These are phyloP conservation scores for Knufia petricola DNA, from an alignment of 2,329 filamentous ascomycete genomes.

Conservation along the genomic window DNA sequence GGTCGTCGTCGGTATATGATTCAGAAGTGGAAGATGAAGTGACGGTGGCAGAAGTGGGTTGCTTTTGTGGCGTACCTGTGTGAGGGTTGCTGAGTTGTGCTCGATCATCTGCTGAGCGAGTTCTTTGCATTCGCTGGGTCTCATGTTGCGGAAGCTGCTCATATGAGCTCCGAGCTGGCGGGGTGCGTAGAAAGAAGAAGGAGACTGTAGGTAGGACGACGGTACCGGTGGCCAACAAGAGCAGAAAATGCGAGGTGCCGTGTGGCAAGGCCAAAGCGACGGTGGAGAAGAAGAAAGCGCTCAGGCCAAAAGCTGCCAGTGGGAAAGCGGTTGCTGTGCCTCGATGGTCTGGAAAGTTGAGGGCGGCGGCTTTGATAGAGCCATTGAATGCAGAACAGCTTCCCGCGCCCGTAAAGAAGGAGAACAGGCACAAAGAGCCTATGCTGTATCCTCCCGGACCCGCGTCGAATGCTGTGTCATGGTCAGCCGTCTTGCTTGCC, in stretches of 20 bases:
- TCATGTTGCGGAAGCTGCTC: conserved; percentile 32
- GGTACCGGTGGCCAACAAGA: conserved; percentile 72
- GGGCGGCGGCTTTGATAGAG: conserved; percentile 74
- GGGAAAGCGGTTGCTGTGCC: conserved; percentile 93
- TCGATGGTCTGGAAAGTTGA: conserved; percentile 84
- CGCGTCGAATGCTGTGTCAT: conserved; percentile 55
- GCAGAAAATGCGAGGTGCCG: conserved; percentile 69
- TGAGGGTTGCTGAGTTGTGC: conserved; percentile 17
- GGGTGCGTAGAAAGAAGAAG: conserved; percentile 75
- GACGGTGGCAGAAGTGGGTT: conserved; percentile 24
- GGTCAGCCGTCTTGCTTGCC: conserved; percentile 24
- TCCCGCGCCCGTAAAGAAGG: conserved; percentile 76
- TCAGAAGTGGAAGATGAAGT: conserved; percentile 25
- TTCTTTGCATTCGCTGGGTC: conserved; percentile 25
- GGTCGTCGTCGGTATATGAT: conserved; percentile 16
- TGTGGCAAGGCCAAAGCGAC: conserved; percentile 72
- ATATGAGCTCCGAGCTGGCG: conserved; percentile 42
- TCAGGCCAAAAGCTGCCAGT: conserved; percentile 83
- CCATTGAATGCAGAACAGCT: conserved; percentile 86
- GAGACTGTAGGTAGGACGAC: conserved; percentile 63
- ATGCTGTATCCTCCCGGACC: conserved; percentile 51
- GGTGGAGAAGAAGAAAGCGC: conserved; percentile 89
- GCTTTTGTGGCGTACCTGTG: conserved; percentile 30
- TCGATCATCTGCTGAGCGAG: conserved; percentile 26
- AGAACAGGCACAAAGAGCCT: conserved; percentile 63